Base-by-base conservation (phyloP, 192 early-diverging fungal genomes). In the Coemansia furcata region DNA sequence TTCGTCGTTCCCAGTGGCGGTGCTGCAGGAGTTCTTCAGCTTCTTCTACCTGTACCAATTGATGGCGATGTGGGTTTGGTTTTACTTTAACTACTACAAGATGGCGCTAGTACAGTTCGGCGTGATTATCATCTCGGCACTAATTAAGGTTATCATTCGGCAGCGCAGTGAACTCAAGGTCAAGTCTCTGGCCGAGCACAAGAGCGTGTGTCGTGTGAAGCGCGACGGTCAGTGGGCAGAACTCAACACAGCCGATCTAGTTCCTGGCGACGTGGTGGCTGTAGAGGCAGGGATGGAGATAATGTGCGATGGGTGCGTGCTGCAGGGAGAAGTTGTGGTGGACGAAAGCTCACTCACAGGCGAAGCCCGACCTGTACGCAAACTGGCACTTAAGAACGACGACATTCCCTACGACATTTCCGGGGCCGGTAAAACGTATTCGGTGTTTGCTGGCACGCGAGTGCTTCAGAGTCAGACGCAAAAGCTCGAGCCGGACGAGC, bases 291-390 rank as follows among this genome's bases (percentile, higher is more conserved):
- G 74, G 23, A 70, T 78, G 49, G 70, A 82, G 29, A 55, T 94
- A 17, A 85, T 89, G 33, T 89, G 89, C 42, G 92, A 94, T 58
- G 86, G 84, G 33, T 87, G 89, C 4, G 77, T 94, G 30, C 62
- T 93, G 5, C 67, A 77, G 26, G 92, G 92, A 40, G 87, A 88
- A 36, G 86, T 86, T 0, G 89, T 94, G 19, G 87, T 88, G 23
- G 89, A 94, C 73, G 92, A 94, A 62, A 85, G 84, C 43, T 85
- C 86, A 21, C 76, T 94, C 46, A 94, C 91, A 0, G 92, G 89
- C 60, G 92, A 94, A 83, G 90, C 92, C 6, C 84, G 89, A 66
- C 92, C 92, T 2, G 86, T 94, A 47, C 85, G 89, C 61, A 94
- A 94, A 72, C 85, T 92, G 55, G 68, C 91, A 15, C 76, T 90